Evolutionary conservation across 495 filamentous ascomycete genomes (phyloP), one percentile per base, ranked within the genome.

Genomic region (Gamarada debralockiae): DNA sequence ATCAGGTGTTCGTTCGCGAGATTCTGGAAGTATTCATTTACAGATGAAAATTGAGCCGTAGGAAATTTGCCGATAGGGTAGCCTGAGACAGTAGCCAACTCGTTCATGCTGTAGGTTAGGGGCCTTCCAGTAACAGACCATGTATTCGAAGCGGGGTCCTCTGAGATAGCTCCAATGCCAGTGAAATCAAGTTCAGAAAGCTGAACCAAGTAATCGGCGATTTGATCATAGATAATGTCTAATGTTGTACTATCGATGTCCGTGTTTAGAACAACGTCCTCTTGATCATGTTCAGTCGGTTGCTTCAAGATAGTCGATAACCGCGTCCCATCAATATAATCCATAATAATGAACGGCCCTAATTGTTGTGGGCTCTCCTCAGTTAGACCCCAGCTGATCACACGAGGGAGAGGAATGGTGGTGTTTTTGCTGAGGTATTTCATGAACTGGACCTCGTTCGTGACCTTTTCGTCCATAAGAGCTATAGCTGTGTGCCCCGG

Each of bases 291-390:
- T 47, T 52, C 33, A 24, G 25, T 56, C n/a, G 66, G 64, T 57
- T 64, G 48, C 53, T 66, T 54, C 15, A 54, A 22, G 61, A 43
- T 66, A 62, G 47, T 70, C 34, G 60, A 61, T 54, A 70, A 47
- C 50, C 48, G 52, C 40, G 51, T 60, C 12, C 73, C 70, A 14
- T 73, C 48, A 53, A 75, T 63, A 25, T 66, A 74, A 45, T 73
- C 70, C 70, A 74, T 73, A 27, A 75, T 68, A 25, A 74, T 73
- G 42, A 74, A 74, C 20, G 69, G 73, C 15, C 72, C 67, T 5
- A 74, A 60, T 24, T 64, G 56, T 38, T 67, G 64, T 40, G 63
- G 55, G 44, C 71, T 76, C 29, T 62, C 63, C 10, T 63, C 48
- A 40, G 63, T 60, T 14, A 38, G 46, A 22, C 74, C 72, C 72